A percentile compares a stretch with the other conserved stretches of the same genome.
These are phyloP conservation scores for Dictyostelium purpureum DNA, from an alignment of 78 protist genomes.

Conservation along the genomic window DNA sequence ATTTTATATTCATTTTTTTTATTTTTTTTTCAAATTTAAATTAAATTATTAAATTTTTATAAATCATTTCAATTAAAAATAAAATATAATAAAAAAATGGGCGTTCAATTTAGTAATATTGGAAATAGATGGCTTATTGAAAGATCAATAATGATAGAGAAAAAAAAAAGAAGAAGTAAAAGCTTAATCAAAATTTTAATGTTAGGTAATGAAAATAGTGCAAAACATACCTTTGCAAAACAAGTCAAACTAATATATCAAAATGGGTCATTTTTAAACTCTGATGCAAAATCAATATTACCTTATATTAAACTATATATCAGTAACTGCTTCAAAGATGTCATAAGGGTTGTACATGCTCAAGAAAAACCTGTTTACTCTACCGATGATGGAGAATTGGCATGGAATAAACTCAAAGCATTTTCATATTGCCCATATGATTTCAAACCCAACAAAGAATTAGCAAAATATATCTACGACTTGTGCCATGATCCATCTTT, in stretches of 20 bases:
- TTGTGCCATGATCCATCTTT: constrained; percentile 19
- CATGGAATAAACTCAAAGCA: constrained; percentile 18
- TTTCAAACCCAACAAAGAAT: not conserved
- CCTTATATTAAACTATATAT: constrained; percentile 17
- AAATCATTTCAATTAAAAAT: not conserved
- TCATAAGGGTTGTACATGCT: constrained; percentile 5
- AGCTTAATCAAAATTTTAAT: not conserved
- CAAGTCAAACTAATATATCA: constrained; percentile 29
- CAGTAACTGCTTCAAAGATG: not conserved
- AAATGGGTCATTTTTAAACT: not conserved
- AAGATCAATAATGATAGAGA: not conserved
- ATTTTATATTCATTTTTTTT: not conserved
- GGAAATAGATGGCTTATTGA: constrained; percentile 6
- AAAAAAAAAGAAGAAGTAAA: not conserved
- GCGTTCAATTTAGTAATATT: not conserved
- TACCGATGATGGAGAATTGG: not conserved
- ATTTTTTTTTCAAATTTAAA: not conserved
- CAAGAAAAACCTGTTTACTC: not conserved
- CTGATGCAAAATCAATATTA: not conserved
- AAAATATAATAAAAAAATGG: not conserved
- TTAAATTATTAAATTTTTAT: not conserved
- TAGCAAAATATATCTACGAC: not conserved
- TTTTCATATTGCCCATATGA: not conserved
- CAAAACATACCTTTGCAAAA: constrained; percentile 1
- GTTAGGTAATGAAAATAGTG: constrained; percentile 1